These are phyloP conservation scores for Sporopachydermia lactativora DNA, from an alignment of 805 yeast genomes.

Conservation along the genomic window DNA sequence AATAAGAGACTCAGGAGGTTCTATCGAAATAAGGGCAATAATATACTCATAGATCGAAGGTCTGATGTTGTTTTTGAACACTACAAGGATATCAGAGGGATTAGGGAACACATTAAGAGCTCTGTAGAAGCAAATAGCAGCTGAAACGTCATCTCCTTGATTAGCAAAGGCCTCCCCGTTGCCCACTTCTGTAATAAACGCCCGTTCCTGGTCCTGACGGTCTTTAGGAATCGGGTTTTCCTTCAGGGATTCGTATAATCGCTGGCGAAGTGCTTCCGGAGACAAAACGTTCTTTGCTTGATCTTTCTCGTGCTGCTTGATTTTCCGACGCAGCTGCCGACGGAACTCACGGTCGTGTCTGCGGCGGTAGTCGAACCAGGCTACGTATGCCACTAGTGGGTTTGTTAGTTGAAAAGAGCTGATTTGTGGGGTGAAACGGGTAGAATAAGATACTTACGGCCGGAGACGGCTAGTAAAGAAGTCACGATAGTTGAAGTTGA, in stretches of 20 bases:
- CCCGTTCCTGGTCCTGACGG: slow-evolving; percentile 53
- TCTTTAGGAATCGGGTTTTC: slow-evolving; percentile 67
- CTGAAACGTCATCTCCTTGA: slow-evolving; percentile 57
- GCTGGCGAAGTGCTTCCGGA: slow-evolving; percentile 43
- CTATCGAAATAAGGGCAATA: slow-evolving; percentile 78
- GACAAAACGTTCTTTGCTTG: slow-evolving; percentile 42
- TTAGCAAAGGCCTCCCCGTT: slow-evolving; percentile 71
- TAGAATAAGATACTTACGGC: slow-evolving; percentile 8
- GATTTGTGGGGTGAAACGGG: neutral
- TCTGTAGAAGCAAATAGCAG: slow-evolving; percentile 86
- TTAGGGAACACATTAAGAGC: slow-evolving; percentile 89
- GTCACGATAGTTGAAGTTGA: slow-evolving; percentile 18
- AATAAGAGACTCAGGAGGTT: slow-evolving; percentile 47
- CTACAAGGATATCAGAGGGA: slow-evolving; percentile 81
- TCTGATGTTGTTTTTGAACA: slow-evolving; percentile 82
- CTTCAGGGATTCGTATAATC: slow-evolving; percentile 48
- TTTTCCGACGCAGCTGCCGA: slow-evolving; percentile 49
- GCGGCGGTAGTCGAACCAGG: slow-evolving; percentile 87
- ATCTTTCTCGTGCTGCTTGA: slow-evolving; percentile 44
- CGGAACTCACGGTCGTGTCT: slow-evolving; percentile 76
- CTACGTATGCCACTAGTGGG: slow-evolving; percentile 39
- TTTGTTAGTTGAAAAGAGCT: slow-evolving; percentile 1
- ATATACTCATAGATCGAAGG: slow-evolving; percentile 70
- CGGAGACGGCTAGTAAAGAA: slow-evolving; percentile 17
- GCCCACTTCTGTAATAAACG: slow-evolving; percentile 74